phyloP scores from a whole-genome alignment of 1,139 yeast species.

The Yamadazyma triangularis region DNA sequence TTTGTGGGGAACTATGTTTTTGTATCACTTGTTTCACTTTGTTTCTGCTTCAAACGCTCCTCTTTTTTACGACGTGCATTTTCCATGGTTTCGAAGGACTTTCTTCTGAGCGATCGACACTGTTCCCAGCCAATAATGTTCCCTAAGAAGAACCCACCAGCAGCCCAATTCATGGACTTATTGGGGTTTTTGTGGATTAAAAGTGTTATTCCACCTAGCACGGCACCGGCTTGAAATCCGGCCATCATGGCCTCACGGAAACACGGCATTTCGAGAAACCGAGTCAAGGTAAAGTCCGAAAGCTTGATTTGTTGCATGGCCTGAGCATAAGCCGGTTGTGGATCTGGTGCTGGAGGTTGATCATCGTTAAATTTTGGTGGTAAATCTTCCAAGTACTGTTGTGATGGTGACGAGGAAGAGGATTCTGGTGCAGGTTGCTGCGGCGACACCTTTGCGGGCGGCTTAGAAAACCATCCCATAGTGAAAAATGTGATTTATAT shows the following conservation, averaged over 20 bases:
- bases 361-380: constrained; percentile 48
- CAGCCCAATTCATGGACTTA: constrained; percentile 75
- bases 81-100: constrained; percentile 57
- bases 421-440: constrained; percentile 20
- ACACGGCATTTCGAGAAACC: constrained; percentile 72
- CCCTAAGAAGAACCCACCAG: constrained; percentile 77
- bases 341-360: constrained; percentile 8
- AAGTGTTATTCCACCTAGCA: constrained; percentile 68
- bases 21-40: too few species aligned
- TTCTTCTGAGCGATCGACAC: constrained; percentile 69
- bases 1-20: too few species aligned
- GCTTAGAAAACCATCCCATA: constrained; percentile 32
- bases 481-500: too few species aligned
- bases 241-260: constrained; percentile 85
- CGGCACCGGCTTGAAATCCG: constrained; percentile 83
- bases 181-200: constrained; percentile 60
- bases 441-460: constrained; percentile 25
- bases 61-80: constrained; percentile 53
- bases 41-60: constrained; percentile 28
- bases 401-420: constrained; percentile 13
- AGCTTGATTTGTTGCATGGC: constrained; percentile 27
- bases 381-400: constrained; percentile 27
- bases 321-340: constrained; percentile 18
- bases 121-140: constrained; percentile 90
- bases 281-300: constrained; percentile 53